Base-by-base conservation (phyloP, 495 filamentous ascomycete species). In the Penicillium cinerascens region DNA sequence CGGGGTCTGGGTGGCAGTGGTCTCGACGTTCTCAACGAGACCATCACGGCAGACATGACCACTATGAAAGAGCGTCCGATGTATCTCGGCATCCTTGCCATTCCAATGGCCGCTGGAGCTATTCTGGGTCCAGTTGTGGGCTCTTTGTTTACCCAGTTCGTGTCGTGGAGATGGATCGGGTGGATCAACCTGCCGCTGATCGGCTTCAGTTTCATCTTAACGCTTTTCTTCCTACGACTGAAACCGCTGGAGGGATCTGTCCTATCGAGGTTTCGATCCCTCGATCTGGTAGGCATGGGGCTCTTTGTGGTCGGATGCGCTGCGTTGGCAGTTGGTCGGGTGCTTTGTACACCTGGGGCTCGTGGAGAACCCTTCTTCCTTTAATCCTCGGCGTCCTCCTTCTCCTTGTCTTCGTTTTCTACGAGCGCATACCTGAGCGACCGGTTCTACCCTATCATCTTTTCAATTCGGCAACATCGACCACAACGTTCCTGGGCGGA, bases 121-220 rank as follows among this genome's bases (percentile, higher is more conserved):
- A 49, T 67, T 3, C 7, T 67, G 3, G 76, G 72, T 0, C 76
- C 74, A 0, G 53, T 76, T 3, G 8, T 77, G 0, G 71, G 71
- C 0, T 72, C 68, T 0, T 55, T 56, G 0, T 57, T 76, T 35
- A 47, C 52, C 3, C 27, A 68, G 39, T 58, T 58, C n/a, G 71
- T 73, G 26, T 72, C 71, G 0, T 84, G 80, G 80, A 46, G 80
- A 27, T 84, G 82, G 83, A 79, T 82, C 47, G 87, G 87, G 60
- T 88, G 82, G 65, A 79, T 89, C 59, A 89, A 87, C 59, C 66
- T 87, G 15, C 63, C 75, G 16, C 68, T 86, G n/a, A 74, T 74
- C 35, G 83, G 60, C 5, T 49, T 75, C 17, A 65, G 71, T 0
- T 71, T 78, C 0, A 61, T 77, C 25, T 78, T 80, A 42, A 11